Conservation (phyloP, 2,329 filamentous ascomycete species). For the Xylariaceae sp. region DNA sequence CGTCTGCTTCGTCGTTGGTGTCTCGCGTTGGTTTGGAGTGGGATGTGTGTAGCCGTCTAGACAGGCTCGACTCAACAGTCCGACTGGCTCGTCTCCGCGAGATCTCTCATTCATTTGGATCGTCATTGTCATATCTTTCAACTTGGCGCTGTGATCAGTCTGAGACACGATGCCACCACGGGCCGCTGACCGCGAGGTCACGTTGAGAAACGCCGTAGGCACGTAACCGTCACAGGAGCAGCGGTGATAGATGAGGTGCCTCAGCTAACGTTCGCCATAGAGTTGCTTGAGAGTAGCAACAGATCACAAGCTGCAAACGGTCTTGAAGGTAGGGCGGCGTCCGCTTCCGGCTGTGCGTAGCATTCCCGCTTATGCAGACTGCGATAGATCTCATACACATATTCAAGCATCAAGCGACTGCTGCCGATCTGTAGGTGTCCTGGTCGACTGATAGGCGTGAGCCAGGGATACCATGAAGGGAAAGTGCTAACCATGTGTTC, state of each 20-base stretch:
- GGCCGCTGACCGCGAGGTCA: slow-evolving; percentile 23
- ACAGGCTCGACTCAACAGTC: too few species aligned
- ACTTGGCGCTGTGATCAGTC: slow-evolving; percentile 1
- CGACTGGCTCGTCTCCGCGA: too few species aligned
- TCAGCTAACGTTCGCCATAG: slow-evolving; percentile 19
- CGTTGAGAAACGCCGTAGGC: slow-evolving; percentile 25
- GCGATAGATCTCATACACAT: slow-evolving; percentile 26
- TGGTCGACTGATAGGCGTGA: neutral
- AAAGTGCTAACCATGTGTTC: slow-evolving; percentile 1
- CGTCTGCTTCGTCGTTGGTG: too few species aligned
- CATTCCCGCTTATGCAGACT: slow-evolving; percentile 3
- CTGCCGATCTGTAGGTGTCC: slow-evolving; percentile 23
- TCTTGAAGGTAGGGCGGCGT: slow-evolving; percentile 25
- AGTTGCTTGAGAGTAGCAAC: slow-evolving; percentile 23
- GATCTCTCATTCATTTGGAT: neutral
- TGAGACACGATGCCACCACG: slow-evolving; percentile 24
- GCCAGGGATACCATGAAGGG: neutral
- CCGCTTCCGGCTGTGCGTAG: neutral
- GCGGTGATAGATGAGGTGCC: neutral
- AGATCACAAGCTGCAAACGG: slow-evolving; percentile 23
- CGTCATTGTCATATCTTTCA: neutral
- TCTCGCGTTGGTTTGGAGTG: too few species aligned
- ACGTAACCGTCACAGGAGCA: slow-evolving; percentile 8
- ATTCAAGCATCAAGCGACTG: slow-evolving; percentile 26
- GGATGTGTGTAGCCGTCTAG: too few species aligned